Percentiles rank a stretch among this genome's conserved stretches.
Conservation (phyloP, 2,329 filamentous ascomycete genomes). For the Clonostachys solani region DNA sequence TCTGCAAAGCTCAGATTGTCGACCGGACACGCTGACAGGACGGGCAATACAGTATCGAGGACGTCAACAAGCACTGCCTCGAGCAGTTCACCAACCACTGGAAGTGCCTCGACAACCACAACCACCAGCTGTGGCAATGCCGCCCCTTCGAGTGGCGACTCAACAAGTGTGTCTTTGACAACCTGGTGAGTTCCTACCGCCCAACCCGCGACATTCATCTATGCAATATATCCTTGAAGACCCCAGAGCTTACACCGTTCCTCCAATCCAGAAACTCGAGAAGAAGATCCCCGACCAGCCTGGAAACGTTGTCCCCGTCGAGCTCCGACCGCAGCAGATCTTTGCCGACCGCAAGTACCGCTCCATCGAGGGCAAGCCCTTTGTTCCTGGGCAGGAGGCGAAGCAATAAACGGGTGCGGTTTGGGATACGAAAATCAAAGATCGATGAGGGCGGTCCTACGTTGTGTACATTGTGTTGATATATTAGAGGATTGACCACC, state of each 20-base stretch:
- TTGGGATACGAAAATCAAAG: not conserved
- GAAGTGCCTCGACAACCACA: slow-evolving; percentile 94
- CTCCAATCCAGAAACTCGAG: slow-evolving; percentile 62
- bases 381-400: slow-evolving; percentile 24
- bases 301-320: slow-evolving; percentile 65
- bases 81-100: slow-evolving; percentile 90
- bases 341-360: slow-evolving; percentile 50
- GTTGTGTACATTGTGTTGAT: no score
- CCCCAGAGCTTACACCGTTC: not conserved
- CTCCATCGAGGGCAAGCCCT: slow-evolving; percentile 36
- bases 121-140: slow-evolving; percentile 97
- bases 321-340: slow-evolving; percentile 63
- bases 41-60: slow-evolving; percentile 63
- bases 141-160: slow-evolving; percentile 81
- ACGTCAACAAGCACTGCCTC: slow-evolving; percentile 94
- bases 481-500: no score
- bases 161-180: slow-evolving; percentile 94
- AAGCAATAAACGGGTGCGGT: slow-evolving; percentile 10
- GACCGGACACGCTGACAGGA: not conserved
- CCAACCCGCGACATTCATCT: not conserved
- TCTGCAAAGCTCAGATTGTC: not conserved
- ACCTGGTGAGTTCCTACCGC: slow-evolving; percentile 65
- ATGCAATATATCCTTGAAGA: not conserved
- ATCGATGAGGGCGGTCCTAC: no score
- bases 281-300: slow-evolving; percentile 76